Base-by-base conservation (phyloP, 331 rosid species). In the Erythrophleum ivorense region DNA sequence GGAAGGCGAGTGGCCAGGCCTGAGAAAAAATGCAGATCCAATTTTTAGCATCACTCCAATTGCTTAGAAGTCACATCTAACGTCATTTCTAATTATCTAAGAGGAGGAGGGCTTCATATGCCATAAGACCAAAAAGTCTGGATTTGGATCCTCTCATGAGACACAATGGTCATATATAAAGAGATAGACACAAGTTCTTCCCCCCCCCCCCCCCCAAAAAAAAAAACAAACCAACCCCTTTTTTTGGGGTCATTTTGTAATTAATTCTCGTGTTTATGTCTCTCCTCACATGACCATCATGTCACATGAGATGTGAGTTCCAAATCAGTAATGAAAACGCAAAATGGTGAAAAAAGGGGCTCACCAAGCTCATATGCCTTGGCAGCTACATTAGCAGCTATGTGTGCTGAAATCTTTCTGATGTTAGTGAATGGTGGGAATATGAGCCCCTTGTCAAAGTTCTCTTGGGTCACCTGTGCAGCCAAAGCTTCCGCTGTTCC, bases 401-500 rank as follows among this genome's bases (percentile, higher is more conserved):
- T 95, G 19, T 88, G 87, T 21, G 99, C 97, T 21, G 99, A 95
- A 85, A 95, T 93, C 82, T 92, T 88, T 87, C 98, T 88, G 84
- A 95, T 95, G 94, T 87, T 84, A 50, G 91, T 48, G 83, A 95
- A 93, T 36, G 98, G 94, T 50, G 97, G 99, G 84, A 69, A 95
- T 78, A 95, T 82, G 78, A 91, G 97, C 18, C 99, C 99, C 86
- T 88, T 95, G 75, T 85, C 87, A 62, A 59, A 91, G 83, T 95
- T 83, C 70, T 95, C 94, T 62, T 81, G 80, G 12, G 86, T 85
- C 75, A 95, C 98, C 63, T 92, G 91, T 31, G 87, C 84, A 50
- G 97, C 98, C 85, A 95, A 85, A 34, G 98, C 97, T 75, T 95
- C 99, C 69, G 99, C 99, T 95, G 94, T 84, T 84, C 87, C 87